These are phyloP conservation scores for Annulohypoxylon bovei DNA, from an alignment of 495 filamentous ascomycete genomes.

Conservation along the genomic window DNA sequence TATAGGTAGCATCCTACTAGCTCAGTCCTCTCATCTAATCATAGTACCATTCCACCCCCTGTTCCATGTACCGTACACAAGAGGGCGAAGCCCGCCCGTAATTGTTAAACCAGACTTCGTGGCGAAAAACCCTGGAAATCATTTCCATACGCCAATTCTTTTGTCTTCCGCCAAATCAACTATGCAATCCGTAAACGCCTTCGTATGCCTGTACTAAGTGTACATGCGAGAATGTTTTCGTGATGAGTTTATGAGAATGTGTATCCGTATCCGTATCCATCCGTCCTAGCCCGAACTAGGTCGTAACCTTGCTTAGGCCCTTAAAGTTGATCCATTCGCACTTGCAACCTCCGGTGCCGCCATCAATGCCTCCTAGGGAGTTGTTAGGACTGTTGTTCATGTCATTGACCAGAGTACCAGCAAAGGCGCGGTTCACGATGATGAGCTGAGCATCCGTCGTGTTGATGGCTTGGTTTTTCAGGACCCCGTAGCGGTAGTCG, in stretches of 20 bases:
- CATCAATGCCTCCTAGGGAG: constrained; percentile 69
- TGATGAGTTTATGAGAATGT: not conserved
- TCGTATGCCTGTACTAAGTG: not conserved
- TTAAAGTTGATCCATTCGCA: constrained; percentile 80
- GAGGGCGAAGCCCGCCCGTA: no score
- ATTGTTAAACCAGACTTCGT: no score
- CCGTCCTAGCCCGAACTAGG: not conserved
- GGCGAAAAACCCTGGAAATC: not conserved
- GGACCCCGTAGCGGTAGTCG: constrained; percentile 75
- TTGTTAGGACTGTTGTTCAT: constrained; percentile 56
- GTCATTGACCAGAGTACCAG: constrained; percentile 63
- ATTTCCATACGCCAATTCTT: not conserved
- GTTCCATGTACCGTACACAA: no score
- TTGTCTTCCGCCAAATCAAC: constrained; percentile 5
- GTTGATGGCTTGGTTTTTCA: constrained; percentile 62
- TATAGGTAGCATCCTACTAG: no score
- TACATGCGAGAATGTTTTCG: not conserved
- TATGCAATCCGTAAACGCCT: not conserved
- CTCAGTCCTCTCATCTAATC: no score
- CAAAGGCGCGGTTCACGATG: constrained; percentile 66
- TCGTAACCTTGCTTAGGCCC: constrained; percentile 11
- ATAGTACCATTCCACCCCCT: no score
- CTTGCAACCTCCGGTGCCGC: constrained; percentile 76
- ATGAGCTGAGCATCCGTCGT: constrained; percentile 62
- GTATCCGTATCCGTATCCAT: not conserved